Evolutionary conservation across 371 early-diverging fungal species (phyloP), one percentile per base, ranked within the genome.

Genomic region (Gilbertella persicaria): DNA sequence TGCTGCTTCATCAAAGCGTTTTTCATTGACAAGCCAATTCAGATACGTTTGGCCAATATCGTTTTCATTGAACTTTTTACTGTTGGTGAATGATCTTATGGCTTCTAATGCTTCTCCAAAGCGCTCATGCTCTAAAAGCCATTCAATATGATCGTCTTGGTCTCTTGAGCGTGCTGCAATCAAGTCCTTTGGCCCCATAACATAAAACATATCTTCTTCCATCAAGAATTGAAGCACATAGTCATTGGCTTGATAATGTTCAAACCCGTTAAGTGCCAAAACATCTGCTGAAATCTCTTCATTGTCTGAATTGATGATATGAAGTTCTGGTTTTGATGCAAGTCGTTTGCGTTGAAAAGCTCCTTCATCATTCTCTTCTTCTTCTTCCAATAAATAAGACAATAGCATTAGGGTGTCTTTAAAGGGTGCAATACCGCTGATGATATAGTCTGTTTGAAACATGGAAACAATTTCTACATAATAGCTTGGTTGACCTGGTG

Each of bases 181-280:
- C 16, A 97, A 76, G 67, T 96, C 95, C 67, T 94, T 94, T 9
- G 97, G 97, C 8, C 94, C 91, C 36, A 93, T 78, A 0, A 98
- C 80, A 60, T 91, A 94, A 66, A 88, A 95, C 75, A 83, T 77
- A 40, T 85, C 83, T 50, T 82, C 82, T 16, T 76, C 73, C 24
- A 76, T 71, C 38, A 80, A 53, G 55, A 77, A 76, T 12, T 77
- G 82, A 28, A 97, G 78, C 17, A 81, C 80, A 65, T 97, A 98
- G 62, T 97, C 97, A 60, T 94, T 95, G 14, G 96, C 87, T 62
- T 91, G 92, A 62, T 88, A 91, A 42, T 87, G 83, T 45, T 89
- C 88, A 56, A 81, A 94, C 4, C 95, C 94, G 53, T 86, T 80
- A 10, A 96, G 55, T 3, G 89, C 76, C 26, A 98, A 64, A 1